phyloP scores from a whole-genome alignment of 2,329 filamentous ascomycete genomes.

The Kalmusia sp. region DNA sequence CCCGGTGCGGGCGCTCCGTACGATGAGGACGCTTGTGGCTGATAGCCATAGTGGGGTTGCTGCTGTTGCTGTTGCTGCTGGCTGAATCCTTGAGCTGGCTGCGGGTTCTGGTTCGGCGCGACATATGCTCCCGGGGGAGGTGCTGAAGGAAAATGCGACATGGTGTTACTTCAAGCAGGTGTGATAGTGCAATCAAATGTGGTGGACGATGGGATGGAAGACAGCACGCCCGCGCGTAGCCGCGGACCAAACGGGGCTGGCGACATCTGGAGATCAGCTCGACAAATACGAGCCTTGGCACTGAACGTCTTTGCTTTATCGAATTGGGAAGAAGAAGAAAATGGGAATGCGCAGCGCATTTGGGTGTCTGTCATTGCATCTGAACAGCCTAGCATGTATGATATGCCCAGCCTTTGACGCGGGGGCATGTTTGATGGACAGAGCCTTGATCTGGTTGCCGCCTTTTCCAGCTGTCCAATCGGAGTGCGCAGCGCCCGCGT shows the following conservation, averaged over 20 bases:
- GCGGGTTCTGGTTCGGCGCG: conserved; percentile 25
- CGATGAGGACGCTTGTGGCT: conserved; percentile 19
- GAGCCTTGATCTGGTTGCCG: background rate
- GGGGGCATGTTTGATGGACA: no score
- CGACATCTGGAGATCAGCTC: conserved; percentile 4
- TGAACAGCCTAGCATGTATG: background rate
- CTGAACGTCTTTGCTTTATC: background rate
- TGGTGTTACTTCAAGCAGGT: conserved; percentile 11
- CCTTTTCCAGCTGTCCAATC: background rate
- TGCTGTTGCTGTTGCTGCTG: conserved; percentile 31
- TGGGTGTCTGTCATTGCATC: background rate
- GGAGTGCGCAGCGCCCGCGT: background rate
- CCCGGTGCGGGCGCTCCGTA: conserved; percentile 25
- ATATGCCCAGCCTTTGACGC: background rate
- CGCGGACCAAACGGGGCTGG: conserved; percentile 4
- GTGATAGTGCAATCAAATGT: background rate
- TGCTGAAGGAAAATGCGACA: conserved; percentile 43
- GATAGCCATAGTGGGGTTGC: conserved; percentile 23
- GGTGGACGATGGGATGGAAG: background rate
- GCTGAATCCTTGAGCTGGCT: conserved; percentile 23
- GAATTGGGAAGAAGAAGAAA: background rate
- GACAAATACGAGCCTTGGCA: conserved; percentile 12
- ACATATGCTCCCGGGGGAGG: conserved; percentile 37
- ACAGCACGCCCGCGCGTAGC: background rate
- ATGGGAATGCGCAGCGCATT: background rate